These are phyloP conservation scores for Quercus rubra DNA, from an alignment of 306 rosid genomes.

Conservation along the genomic window DNA sequence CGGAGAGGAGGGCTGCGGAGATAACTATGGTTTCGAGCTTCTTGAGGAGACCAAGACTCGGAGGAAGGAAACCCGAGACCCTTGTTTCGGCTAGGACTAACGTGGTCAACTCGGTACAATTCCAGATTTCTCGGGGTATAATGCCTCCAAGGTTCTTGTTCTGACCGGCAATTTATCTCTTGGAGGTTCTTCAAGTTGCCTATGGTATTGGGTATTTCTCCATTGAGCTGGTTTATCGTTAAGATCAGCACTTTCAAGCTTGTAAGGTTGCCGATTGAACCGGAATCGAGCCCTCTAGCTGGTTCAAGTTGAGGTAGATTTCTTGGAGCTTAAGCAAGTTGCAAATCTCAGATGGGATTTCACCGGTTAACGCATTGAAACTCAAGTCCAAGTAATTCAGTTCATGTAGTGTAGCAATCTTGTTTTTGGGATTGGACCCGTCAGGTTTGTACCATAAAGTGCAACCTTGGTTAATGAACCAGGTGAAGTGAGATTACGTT, in stretches of 20 bases:
- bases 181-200: slow-evolving; percentile 55
- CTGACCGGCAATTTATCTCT: slow-evolving; percentile 71
- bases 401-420: slow-evolving; percentile 36
- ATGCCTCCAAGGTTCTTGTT: slow-evolving; percentile 75
- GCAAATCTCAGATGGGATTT: slow-evolving; percentile 61
- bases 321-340: slow-evolving; percentile 50
- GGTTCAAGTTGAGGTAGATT: slow-evolving; percentile 60
- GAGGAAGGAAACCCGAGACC: slow-evolving; percentile 64
- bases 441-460: slow-evolving; percentile 63
- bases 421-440: slow-evolving; percentile 75
- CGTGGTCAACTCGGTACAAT: slow-evolving; percentile 59
- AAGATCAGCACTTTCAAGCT: slow-evolving; percentile 41
- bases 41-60: slow-evolving; percentile 58
- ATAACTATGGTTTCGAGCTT: slow-evolving; percentile 66
- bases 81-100: slow-evolving; percentile 81
- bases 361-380: slow-evolving; percentile 66
- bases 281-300: slow-evolving; percentile 61
- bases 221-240: slow-evolving; percentile 69
- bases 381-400: slow-evolving; percentile 59
- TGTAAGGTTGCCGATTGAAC: slow-evolving; percentile 60
- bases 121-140: slow-evolving; percentile 66
- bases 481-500: slow-evolving; percentile 53
- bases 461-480: slow-evolving; percentile 48
- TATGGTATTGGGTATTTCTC: slow-evolving; percentile 55
- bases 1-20: slow-evolving; percentile 70